phyloP scores from a whole-genome alignment of 768 basidiomycete species.

The Mycena vitilis region DNA sequence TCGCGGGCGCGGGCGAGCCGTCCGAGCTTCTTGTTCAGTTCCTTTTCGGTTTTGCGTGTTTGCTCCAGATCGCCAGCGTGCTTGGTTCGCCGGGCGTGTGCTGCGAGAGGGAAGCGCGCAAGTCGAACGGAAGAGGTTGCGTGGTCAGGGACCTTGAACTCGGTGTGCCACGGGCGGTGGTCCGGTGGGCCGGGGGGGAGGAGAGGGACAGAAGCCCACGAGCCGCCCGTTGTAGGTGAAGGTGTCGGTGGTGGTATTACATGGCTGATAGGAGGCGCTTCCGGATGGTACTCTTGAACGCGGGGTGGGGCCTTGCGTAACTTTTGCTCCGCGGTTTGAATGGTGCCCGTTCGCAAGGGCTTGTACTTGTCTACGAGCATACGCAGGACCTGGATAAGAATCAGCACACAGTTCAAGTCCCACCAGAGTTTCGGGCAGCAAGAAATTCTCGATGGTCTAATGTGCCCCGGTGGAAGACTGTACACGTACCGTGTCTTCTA shows the following conservation, averaged over 20 bases:
- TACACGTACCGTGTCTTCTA: conserved; percentile 32
- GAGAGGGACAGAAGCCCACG: conserved; percentile 63
- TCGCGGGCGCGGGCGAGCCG: conserved; percentile 75
- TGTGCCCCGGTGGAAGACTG: no score
- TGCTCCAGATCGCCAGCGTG: conserved; percentile 46
- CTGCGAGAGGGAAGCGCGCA: conserved; percentile 55
- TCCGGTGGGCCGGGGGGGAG: conserved; percentile 66
- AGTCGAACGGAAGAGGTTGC: conserved; percentile 62
- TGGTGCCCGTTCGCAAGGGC: conserved; percentile 72
- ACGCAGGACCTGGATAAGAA: conserved; percentile 61
- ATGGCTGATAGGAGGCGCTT: conserved; percentile 40
- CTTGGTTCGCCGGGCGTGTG: conserved; percentile 35
- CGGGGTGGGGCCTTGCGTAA: conserved; percentile 62
- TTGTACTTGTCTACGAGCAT: conserved; percentile 93
- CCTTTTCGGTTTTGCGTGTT: conserved; percentile 57
- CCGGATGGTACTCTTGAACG: conserved; percentile 41
- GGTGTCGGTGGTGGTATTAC: not conserved
- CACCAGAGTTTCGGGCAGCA: no score
- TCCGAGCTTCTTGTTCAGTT: conserved; percentile 65
- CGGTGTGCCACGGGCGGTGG: conserved; percentile 79
- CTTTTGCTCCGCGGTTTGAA: conserved; percentile 75
- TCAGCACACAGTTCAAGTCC: not conserved
- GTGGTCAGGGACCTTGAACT: conserved; percentile 71
- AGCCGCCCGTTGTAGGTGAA: conserved; percentile 44
- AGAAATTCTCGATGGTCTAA: not conserved